Evolutionary conservation across 2,329 filamentous ascomycete genomes (phyloP).

Genomic region (Whalleya microplaca): DNA sequence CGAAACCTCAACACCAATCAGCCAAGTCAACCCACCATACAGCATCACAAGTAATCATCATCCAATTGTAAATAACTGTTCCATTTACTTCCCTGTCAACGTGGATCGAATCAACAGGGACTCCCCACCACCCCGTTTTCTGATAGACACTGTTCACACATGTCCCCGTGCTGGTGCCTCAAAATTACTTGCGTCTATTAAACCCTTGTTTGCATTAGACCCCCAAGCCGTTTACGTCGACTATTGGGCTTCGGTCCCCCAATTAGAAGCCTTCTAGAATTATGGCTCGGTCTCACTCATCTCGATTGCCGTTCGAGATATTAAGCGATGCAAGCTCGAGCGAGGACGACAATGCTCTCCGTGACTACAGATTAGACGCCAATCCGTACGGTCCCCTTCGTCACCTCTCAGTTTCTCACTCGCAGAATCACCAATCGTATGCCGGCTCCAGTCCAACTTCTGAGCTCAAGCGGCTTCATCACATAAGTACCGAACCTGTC

Average conservation of each 20-base stretch:
- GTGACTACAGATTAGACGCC: constrained; percentile 13
- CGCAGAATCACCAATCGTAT: constrained; percentile 33
- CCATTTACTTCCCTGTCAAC: constrained; percentile 8
- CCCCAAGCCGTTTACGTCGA: constrained; percentile 27
- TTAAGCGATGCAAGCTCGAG: constrained; percentile 30
- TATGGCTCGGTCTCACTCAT: constrained; percentile 29
- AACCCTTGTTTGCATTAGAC: constrained; percentile 27
- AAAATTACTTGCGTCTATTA: constrained; percentile 21
- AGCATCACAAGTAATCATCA: constrained; percentile 1
- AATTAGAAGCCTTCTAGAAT: constrained; percentile 16
- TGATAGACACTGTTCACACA: constrained; percentile 20
- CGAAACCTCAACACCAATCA: constrained; percentile 17
- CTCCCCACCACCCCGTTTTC: constrained; percentile 17
- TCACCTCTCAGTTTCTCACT: constrained; percentile 35
- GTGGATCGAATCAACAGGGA: not conserved
- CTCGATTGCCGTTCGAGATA: constrained; percentile 30
- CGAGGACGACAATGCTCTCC: constrained; percentile 27
- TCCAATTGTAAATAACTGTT: constrained; percentile 1
- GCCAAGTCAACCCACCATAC: constrained; percentile 10
- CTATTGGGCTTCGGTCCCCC: constrained; percentile 21
- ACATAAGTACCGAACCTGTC: constrained; percentile 22
- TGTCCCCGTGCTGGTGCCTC: constrained; percentile 22
- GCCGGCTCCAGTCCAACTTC: constrained; percentile 25
- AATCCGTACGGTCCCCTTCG: constrained; percentile 28
- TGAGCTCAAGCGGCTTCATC: constrained; percentile 41